phyloP scores from a whole-genome alignment of 495 filamentous ascomycete species.

The Penicillium desertorum region DNA sequence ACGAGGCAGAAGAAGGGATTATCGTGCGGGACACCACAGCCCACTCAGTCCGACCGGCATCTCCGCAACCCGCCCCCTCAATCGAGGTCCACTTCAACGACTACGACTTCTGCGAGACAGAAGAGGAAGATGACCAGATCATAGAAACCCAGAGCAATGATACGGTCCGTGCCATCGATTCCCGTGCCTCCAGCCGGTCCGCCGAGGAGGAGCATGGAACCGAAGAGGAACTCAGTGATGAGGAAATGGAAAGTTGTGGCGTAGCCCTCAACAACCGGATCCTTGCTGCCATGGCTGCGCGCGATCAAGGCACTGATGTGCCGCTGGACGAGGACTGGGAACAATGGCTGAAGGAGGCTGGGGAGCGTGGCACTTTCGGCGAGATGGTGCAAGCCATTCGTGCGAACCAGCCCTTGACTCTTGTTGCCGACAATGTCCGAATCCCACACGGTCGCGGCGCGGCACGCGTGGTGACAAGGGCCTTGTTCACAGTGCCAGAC shows the following conservation, averaged over 20 bases:
- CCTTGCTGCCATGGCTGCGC: conserved; percentile 63
- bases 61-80: conserved; percentile 35
- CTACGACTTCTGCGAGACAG: conserved; percentile 31
- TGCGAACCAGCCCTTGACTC: conserved; percentile 37
- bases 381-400: conserved; percentile 47
- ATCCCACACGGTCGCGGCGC: conserved; percentile 20
- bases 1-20: conserved; percentile 73
- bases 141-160: conserved; percentile 28
- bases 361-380: conserved; percentile 56
- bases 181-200: conserved; percentile 23
- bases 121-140: conserved; percentile 33
- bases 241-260: conserved; percentile 69
- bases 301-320: conserved; percentile 61
- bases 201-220: conserved; percentile 38
- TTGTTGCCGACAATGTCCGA: conserved; percentile 32
- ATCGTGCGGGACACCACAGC: conserved; percentile 77
- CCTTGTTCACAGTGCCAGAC: conserved; percentile 16
- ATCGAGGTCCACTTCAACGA: conserved; percentile 38
- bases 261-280: conserved; percentile 70
- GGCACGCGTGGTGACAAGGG: conserved; percentile 18
- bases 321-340: conserved; percentile 79
- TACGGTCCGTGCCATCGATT: conserved; percentile 27
- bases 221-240: conserved; percentile 64
- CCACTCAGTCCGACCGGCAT: conserved; percentile 55
- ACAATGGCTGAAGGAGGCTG: conserved; percentile 80